Percentiles rank a stretch among this genome's conserved stretches.
Evolutionary conservation across 768 basidiomycete species (phyloP).

Genomic region (Phanerochaete sordida): DNA sequence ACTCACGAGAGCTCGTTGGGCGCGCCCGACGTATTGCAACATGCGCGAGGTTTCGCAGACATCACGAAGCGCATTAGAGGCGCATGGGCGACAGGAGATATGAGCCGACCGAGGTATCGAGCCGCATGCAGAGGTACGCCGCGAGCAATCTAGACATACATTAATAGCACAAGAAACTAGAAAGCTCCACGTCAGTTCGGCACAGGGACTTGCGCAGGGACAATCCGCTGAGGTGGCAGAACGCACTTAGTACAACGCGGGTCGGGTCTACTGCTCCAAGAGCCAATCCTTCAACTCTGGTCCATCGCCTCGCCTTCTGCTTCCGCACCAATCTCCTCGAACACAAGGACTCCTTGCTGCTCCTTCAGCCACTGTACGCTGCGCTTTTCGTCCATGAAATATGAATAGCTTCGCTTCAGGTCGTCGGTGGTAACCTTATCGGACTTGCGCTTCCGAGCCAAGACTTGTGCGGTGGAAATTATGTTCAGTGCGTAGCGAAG

Average conservation of each 20-base stretch:
- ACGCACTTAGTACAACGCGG: conserved; percentile 9
- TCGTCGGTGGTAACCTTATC: conserved; percentile 84
- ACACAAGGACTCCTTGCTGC: conserved; percentile 69
- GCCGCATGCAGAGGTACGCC: not conserved
- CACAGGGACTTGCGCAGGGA: not conserved
- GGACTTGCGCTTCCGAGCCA: conserved; percentile 80
- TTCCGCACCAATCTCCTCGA: conserved; percentile 58
- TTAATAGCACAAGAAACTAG: conserved; percentile 4
- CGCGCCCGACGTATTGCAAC: not conserved
- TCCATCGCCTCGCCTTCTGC: conserved; percentile 32
- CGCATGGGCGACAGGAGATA: not conserved
- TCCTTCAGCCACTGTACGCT: conserved; percentile 91
- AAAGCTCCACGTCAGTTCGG: not conserved
- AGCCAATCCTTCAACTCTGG: conserved; percentile 19
- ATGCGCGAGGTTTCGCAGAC: not conserved
- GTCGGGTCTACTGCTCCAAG: not conserved
- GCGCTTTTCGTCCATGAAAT: conserved; percentile 92
- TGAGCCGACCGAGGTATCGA: not conserved
- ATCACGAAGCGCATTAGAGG: not conserved
- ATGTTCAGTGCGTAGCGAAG: conserved; percentile 89
- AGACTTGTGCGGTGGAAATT: conserved; percentile 87
- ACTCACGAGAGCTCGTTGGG: not conserved
- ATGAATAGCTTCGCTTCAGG: conserved; percentile 76
- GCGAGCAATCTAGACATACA: not conserved
- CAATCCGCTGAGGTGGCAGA: not conserved